Evolutionary conservation across 1,284 basidiomycete species (phyloP), one percentile per base, ranked within the genome.

Genomic region (Pterula multifida): DNA sequence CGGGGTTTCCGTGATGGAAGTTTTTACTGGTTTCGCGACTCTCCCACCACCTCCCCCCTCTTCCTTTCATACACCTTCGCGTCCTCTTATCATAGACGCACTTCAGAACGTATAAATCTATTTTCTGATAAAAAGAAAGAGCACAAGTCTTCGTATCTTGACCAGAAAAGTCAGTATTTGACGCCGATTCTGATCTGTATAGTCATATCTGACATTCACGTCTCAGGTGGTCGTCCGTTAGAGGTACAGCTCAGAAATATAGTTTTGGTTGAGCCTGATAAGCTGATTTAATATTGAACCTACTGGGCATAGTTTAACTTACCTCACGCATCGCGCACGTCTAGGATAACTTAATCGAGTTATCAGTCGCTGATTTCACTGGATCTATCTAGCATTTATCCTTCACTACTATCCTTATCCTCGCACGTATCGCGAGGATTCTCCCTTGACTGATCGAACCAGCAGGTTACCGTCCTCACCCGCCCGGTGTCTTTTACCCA

Each of bases 91-190:
- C 28, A 32, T 42, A 6, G 39, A 42, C 9, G 9, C 9, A 22
- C 13, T 22, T 42, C 39, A 42, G 39, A 42, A 17, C 39, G 4
- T 22, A 4, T 9, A n/a, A 42, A 22, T 42, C 62, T 76, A 82
- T 61, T 63, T 84, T 83, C 83, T 71, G 75, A 78, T 76, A 79
- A 74, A 79, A 83, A 64, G 68, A 70, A 73, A 76, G 79, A 71
- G 85, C 69, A 73, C 68, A 67, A 84, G 87, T 72, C 79, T 88
- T 66, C 84, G 84, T 73, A 73, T 85, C 64, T 68, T 86, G 81
- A 81, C 81, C 79, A 78, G 81, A 65, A n/a, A 78, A 79, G 85
- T 86, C 56, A 59, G 84, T 72, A 15, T 54, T 55, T 56, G 56
- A 57, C 53, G 55, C 52, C 50, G 49, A 22, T 49, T 42, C 46